Conservation (phyloP, 208 protist genomes). For the Plasmodiophora brassicae region DNA sequence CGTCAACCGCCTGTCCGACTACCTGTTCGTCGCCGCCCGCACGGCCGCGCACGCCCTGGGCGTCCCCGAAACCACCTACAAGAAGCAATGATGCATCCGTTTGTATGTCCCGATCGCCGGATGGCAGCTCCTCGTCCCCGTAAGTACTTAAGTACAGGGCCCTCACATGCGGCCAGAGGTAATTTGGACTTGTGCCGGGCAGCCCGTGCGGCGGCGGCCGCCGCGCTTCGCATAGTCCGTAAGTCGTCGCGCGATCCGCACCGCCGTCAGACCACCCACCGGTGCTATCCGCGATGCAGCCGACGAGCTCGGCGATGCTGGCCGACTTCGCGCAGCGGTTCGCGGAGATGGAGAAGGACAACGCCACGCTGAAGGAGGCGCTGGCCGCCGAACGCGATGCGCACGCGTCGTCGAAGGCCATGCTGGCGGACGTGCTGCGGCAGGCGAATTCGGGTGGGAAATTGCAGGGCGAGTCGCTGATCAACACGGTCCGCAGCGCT, state of each 20-base stretch:
- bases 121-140: no score
- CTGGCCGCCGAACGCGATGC: background rate
- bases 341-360: background rate
- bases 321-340: background rate
- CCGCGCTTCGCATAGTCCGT: no score
- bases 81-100: no score
- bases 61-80: background rate
- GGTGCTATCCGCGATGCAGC: no score
- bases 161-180: no score
- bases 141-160: no score
- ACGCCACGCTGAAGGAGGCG: background rate
- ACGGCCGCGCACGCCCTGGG: conserved; percentile 53
- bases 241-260: no score
- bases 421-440: background rate
- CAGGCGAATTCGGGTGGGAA: background rate
- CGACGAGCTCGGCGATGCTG: background rate
- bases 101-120: no score
- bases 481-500: background rate
- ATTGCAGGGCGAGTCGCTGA: background rate
- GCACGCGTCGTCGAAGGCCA: background rate
- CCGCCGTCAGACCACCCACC: no score
- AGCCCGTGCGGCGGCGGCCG: no score
- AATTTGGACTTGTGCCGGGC: no score
- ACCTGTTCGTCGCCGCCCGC: conserved; percentile 66
- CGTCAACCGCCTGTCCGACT: conserved; percentile 70